Conservation (phyloP, 495 filamentous ascomycete species). For the Xanthoparmelia taractica region DNA sequence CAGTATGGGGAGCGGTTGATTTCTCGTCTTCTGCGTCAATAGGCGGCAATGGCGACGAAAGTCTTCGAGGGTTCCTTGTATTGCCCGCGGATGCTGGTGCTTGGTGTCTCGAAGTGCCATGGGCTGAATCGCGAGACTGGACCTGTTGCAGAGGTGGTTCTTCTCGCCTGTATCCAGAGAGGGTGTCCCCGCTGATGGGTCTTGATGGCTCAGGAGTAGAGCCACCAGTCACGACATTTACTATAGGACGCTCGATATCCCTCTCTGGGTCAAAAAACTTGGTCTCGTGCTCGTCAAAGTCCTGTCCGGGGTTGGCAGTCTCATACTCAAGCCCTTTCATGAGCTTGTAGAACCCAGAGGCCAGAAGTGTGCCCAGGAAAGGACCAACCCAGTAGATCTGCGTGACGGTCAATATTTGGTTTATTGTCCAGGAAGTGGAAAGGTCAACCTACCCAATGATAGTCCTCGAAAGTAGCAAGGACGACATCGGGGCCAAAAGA, state of each 20-base stretch:
- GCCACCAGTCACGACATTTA: slow-evolving; percentile 5
- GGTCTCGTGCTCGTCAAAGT: slow-evolving; percentile 31
- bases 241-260: slow-evolving; percentile 14
- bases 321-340: slow-evolving; percentile 65
- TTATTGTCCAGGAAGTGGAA: background rate
- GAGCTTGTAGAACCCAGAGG: slow-evolving; percentile 59
- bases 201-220: slow-evolving; percentile 6
- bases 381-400: slow-evolving; percentile 63
- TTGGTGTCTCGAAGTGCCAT: background rate
- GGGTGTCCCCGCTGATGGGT: slow-evolving; percentile 15
- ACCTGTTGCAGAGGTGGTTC: slow-evolving; percentile 10
- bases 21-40: slow-evolving; percentile 10
- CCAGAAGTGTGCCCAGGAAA: slow-evolving; percentile 55
- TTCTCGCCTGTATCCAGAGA: slow-evolving; percentile 14
- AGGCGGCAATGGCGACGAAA: slow-evolving; percentile 6
- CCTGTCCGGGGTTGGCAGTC: slow-evolving; percentile 70
- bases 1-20: background rate
- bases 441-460: slow-evolving; percentile 49
- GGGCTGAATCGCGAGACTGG: background rate
- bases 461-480: slow-evolving; percentile 51
- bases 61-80: background rate
- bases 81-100: slow-evolving; percentile 3
- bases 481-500: slow-evolving; percentile 66
- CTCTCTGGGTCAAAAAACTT: slow-evolving; percentile 15
- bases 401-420: background rate